These are phyloP conservation scores for Vaccinium darrowii DNA, from an alignment of 148 eudicot genomes.

Conservation along the genomic window DNA sequence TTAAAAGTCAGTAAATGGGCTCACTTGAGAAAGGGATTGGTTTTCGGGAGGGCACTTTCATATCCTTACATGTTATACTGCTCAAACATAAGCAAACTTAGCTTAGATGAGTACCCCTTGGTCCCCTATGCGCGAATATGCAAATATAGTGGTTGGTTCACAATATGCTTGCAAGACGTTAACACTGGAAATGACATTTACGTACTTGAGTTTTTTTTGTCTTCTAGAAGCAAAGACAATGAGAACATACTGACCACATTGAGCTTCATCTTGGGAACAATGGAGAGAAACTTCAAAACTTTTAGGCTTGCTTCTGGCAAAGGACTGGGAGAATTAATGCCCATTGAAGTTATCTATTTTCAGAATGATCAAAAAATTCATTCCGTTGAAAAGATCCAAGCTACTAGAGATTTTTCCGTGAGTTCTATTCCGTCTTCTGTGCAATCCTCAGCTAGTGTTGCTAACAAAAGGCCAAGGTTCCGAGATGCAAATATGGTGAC, in stretches of 20 bases:
- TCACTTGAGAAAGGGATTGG: no score
- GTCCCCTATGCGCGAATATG: constrained; percentile 24
- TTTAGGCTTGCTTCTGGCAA: neutral
- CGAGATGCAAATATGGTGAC: no score
- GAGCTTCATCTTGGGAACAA: neutral
- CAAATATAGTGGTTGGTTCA: constrained; percentile 15
- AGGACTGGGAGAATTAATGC: neutral
- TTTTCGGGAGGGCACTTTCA: constrained; percentile 11
- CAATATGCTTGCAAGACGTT: constrained; percentile 23
- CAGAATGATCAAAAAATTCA: neutral
- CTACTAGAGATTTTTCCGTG: neutral
- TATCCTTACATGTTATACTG: constrained; percentile 24
- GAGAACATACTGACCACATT: neutral
- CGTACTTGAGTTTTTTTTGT: neutral
- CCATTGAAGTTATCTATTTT: neutral
- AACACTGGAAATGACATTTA: neutral
- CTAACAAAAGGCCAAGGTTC: no score
- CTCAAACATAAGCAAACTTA: constrained; percentile 18
- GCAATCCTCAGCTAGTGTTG: no score
- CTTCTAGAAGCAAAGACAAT: neutral
- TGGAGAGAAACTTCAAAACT: neutral
- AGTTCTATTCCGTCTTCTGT: no score
- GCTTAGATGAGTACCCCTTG: constrained; percentile 28
- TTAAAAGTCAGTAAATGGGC: no score
- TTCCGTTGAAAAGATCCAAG: neutral